These are phyloP conservation scores for Orbilia brochopaga DNA, from an alignment of 2,329 filamentous ascomycete species.

Conservation along the genomic window DNA sequence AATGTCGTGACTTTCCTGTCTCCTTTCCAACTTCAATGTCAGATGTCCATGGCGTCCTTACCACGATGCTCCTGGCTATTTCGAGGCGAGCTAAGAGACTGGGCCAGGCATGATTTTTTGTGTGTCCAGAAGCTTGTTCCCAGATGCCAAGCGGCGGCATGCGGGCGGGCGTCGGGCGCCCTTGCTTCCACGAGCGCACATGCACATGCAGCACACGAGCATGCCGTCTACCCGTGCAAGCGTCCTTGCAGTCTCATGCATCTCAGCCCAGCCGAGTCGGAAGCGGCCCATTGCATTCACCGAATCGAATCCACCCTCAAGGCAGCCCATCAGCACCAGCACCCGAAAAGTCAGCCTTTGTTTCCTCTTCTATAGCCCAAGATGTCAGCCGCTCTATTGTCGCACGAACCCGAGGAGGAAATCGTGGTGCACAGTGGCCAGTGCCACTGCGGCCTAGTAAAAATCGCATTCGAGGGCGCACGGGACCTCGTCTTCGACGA, in stretches of 20 bases:
- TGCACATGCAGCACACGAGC: neutral
- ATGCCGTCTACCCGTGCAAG: constrained; percentile 35
- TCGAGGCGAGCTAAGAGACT: neutral
- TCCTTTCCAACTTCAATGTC: neutral
- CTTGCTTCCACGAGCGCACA: neutral
- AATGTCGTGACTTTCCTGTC: neutral
- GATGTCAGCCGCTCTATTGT: constrained; percentile 26
- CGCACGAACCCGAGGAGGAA: constrained; percentile 22
- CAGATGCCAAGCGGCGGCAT: constrained; percentile 38
- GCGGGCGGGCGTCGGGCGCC: constrained; percentile 22
- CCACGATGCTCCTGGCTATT: neutral
- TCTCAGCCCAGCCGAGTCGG: neutral
- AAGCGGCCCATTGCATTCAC: neutral
- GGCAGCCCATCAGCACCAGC: neutral
- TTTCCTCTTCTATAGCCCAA: constrained; percentile 2
- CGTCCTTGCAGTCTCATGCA: neutral
- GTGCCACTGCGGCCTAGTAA: constrained; percentile 48
- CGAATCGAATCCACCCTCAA: neutral
- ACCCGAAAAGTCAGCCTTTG: neutral
- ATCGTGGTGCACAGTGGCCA: constrained; percentile 41
- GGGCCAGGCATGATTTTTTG: constrained; percentile 6
- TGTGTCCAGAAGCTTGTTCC: constrained; percentile 34
- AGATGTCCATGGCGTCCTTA: neutral
- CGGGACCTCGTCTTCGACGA: constrained; percentile 46
- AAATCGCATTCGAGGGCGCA: constrained; percentile 45